Conservation (phyloP, 176 grass and related monocot species). For the Oryza meyeriana region DNA sequence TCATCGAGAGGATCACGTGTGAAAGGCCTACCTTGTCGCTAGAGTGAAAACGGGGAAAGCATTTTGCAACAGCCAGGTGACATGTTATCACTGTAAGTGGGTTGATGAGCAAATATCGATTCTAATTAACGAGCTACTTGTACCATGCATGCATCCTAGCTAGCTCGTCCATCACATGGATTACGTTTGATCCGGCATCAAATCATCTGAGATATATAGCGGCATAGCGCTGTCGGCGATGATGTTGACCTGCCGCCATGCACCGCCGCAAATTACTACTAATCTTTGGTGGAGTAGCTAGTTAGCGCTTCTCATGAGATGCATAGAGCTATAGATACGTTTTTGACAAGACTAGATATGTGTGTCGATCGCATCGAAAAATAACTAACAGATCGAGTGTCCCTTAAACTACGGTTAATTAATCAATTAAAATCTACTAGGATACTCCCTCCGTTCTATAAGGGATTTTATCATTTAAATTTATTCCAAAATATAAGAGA, state of each 20-base stretch:
- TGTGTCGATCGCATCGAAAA: neutral
- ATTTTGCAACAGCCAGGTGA: too few species aligned
- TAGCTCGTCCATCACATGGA: constrained; percentile 13
- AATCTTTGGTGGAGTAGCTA: neutral
- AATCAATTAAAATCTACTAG: neutral
- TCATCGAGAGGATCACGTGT: too few species aligned
- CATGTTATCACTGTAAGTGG: neutral
- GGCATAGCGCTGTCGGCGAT: neutral
- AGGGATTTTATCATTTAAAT: too few species aligned
- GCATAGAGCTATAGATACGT: neutral
- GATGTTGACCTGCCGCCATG: neutral
- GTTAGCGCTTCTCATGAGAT: neutral
- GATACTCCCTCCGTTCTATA: too few species aligned
- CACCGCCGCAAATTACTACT: neutral
- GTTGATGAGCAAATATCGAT: neutral
- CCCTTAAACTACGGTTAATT: neutral
- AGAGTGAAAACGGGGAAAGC: too few species aligned
- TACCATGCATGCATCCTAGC: neutral
- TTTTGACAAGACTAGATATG: constrained; percentile 3
- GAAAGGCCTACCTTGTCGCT: too few species aligned
- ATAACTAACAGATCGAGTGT: neutral
- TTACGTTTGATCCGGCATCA: constrained; percentile 28
- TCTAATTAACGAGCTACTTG: neutral
- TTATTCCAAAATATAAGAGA: too few species aligned
- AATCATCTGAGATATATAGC: constrained; percentile 7